These are phyloP conservation scores for Luvunga scandens DNA, from an alignment of 345 rosid genomes.

Conservation along the genomic window DNA sequence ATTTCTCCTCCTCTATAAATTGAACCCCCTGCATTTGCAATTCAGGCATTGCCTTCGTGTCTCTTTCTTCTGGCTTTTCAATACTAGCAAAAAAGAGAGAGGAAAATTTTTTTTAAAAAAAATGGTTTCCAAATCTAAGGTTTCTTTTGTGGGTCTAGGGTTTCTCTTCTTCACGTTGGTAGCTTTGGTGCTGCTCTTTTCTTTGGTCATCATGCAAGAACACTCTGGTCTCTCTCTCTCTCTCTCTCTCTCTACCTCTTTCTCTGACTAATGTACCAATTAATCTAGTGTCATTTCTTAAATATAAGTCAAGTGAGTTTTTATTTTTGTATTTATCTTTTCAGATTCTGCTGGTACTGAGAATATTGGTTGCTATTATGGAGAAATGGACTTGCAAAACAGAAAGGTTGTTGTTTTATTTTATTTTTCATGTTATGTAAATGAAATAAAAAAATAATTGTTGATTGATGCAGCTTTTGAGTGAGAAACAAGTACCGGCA, in stretches of 20 bases:
- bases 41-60: not conserved
- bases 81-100: no score
- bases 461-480: not conserved
- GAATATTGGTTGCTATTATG: not conserved
- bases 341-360: not conserved
- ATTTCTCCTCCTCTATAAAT: slow-evolving; percentile 32
- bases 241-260: not conserved
- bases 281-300: not conserved
- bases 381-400: not conserved
- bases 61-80: not conserved
- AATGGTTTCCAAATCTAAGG: slow-evolving; percentile 20
- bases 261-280: not conserved
- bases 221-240: slow-evolving; percentile 34
- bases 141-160: slow-evolving; percentile 6
- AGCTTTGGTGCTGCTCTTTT: slow-evolving; percentile 21
- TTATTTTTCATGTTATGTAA: not conserved
- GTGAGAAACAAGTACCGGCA: slow-evolving; percentile 10
- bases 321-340: not conserved
- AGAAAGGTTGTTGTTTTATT: not conserved
- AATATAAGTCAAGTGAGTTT: not conserved
- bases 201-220: slow-evolving; percentile 31
- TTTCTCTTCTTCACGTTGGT: not conserved
- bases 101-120: no score
- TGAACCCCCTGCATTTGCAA: not conserved
- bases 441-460: no score